Conservation (phyloP, 1,139 yeast genomes). For the Taphrina sp. region DNA sequence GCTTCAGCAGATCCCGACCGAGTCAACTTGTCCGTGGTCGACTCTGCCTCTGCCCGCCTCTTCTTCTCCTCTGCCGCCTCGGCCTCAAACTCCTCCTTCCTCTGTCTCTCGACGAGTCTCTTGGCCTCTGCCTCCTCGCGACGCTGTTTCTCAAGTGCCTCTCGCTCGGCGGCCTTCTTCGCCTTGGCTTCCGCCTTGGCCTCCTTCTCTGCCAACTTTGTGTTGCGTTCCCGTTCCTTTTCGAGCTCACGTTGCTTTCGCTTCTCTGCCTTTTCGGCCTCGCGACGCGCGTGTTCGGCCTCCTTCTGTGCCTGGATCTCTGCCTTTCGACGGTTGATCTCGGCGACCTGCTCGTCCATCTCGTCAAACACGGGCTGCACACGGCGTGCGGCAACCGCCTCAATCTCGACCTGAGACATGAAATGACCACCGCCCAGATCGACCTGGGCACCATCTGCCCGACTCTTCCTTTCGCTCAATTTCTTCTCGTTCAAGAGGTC, state of each 20-base stretch:
- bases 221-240: slow-evolving; percentile 22
- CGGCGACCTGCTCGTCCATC: slow-evolving; percentile 31
- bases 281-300: slow-evolving; percentile 24
- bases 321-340: slow-evolving; percentile 29
- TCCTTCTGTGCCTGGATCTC: slow-evolving; percentile 21
- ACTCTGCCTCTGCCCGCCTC: slow-evolving; percentile 4
- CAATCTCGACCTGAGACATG: slow-evolving; percentile 31
- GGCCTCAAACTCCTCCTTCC: slow-evolving; percentile 2
- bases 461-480: slow-evolving; percentile 7
- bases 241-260: slow-evolving; percentile 25
- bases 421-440: slow-evolving; percentile 29
- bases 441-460: slow-evolving; percentile 7
- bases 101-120: slow-evolving; percentile 12
- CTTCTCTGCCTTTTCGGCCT: slow-evolving; percentile 24
- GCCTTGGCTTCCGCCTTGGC: slow-evolving; percentile 19
- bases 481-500: slow-evolving; percentile 23
- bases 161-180: slow-evolving; percentile 15
- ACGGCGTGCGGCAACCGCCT: slow-evolving; percentile 28
- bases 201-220: slow-evolving; percentile 19
- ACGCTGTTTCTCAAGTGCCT: slow-evolving; percentile 11
- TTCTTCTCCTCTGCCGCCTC: slow-evolving; percentile 8
- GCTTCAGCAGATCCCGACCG: slow-evolving; percentile 23
- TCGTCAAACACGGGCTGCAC: slow-evolving; percentile 28
- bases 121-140: slow-evolving; percentile 17
- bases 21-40: background rate